Evolutionary conservation across 140 eudicot species (phyloP), one percentile per base, ranked within the genome.

Genomic region (Ambrosia hybrid): DNA sequence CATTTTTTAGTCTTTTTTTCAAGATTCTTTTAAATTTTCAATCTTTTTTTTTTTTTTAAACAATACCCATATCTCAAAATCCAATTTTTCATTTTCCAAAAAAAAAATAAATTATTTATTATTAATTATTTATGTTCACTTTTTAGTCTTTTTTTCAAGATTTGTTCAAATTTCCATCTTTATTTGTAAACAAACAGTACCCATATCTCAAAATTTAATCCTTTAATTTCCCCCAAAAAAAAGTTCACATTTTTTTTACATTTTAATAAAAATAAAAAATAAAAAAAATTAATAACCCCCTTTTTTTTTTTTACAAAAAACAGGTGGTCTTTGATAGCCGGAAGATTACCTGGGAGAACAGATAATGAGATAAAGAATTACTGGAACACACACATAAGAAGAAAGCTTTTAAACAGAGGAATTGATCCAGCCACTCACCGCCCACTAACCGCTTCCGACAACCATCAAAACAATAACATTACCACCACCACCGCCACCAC

Each of bases 281-380:
- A n/a, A n/a, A n/a, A 21, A 21, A 21, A 21, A 0, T 21, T 21
- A 21, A 21, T 21, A 21, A 21, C 26, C 26, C 26, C 26, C 26
- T 1, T 21, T 21, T 21, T 21, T 41, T 48, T 8, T 48, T 10
- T 6, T 1, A 11, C 3, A 48, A 48, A 46, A 48, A 48, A 1
- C 9, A 48, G 99, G 83, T 94, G 99, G 99, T 94, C 99, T 12
- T 81, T 94, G n/a, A 94, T 94, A 70, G 99, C 99, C 52, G 99
- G 96, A 75, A 90, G 97, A 80, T 83, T 94, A 17, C 97, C 97
- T 0, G 99, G 99, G 6, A 85, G 99, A 70, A 94, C 99, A 15
- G 99, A 94, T 70, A 94, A 94, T 30, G 99, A 94, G 85, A 94
- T 94, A 69, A 94, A 94, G 83, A 94, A 94, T 62, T 90, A 94